Base-by-base conservation (phyloP, 2,329 filamentous ascomycete species). In the Hymenoscyphus scutula region DNA sequence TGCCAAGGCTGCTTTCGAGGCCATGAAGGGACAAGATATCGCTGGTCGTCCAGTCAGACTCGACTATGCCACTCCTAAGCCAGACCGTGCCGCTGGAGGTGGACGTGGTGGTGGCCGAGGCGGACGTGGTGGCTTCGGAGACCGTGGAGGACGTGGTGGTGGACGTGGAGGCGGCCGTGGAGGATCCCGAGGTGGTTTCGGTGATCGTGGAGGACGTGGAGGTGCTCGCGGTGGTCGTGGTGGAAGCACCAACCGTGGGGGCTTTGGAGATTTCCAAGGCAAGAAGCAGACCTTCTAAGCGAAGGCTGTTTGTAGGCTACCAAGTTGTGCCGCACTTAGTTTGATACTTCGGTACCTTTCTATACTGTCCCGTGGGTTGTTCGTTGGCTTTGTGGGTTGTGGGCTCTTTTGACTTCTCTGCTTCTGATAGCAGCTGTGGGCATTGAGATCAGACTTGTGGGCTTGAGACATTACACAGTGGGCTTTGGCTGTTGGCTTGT, bases 11-110 rank as follows among this genome's bases (percentile, higher is more conserved):
- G 89, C 87, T 53, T 81, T 85, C 69, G 82, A 85, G 70, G 81
- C 79, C 58, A 82, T 89, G 72, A 81, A 85, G 67, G 89, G 88
- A 68, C 79, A 80, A 61, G 83, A 88, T 58, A 80, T 91, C 70
- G 82, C 78, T 70, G 87, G 87, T 60, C 88, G 88, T 70, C 71
- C 84, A 54, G 80, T 90, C 69, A 84, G 88, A 71, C 82, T 91
- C 56, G 88, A 91, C 79, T 91, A 82, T 76, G 86, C 86, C 74
- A 79, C 81, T 65, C 83, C 86, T 62, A 84, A 85, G 65, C 76
- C 79, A 70, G 81, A 81, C 70, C 79, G 80, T 67, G 77, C 77
- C 65, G 76, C 76, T 56, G 62, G 67, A 56, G 65, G 74, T 63
- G 72, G 76, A 67, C 73, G 77, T 45, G 76, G 76, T 57, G 70